phyloP scores from a whole-genome alignment of 2,329 filamentous ascomycete genomes.

The Fusarium annulatum region DNA sequence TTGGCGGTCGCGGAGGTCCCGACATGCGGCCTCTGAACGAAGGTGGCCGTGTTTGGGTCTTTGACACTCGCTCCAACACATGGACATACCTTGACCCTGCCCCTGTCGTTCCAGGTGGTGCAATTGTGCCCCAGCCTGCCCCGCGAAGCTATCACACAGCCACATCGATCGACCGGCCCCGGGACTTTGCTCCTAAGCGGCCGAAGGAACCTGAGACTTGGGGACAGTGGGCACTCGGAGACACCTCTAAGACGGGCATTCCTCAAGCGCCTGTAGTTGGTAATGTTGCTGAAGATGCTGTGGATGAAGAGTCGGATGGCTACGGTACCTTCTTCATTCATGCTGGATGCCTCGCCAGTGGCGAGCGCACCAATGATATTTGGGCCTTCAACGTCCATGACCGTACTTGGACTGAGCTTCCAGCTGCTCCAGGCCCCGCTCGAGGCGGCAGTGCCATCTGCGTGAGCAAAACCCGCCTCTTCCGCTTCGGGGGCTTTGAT shows the following conservation, averaged over 20 bases:
- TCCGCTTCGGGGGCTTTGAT: slow-evolving; percentile 84
- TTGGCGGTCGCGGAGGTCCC: slow-evolving; percentile 79
- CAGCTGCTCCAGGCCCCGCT: slow-evolving; percentile 72
- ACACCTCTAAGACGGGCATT: slow-evolving; percentile 64
- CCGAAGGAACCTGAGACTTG: slow-evolving; percentile 58
- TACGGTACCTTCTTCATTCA: slow-evolving; percentile 79
- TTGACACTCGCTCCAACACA: slow-evolving; percentile 69
- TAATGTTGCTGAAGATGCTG: slow-evolving; percentile 65
- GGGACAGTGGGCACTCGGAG: slow-evolving; percentile 67
- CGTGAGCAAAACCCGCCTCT: slow-evolving; percentile 72
- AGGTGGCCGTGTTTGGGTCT: slow-evolving; percentile 79
- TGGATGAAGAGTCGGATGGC: slow-evolving; percentile 70
- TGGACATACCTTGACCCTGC: slow-evolving; percentile 75
- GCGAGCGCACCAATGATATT: slow-evolving; percentile 72
- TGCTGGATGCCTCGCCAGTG: slow-evolving; percentile 75
- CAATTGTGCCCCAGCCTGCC: slow-evolving; percentile 61
- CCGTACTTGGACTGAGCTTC: slow-evolving; percentile 74
- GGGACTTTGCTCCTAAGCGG: slow-evolving; percentile 56
- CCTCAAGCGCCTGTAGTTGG: slow-evolving; percentile 70
- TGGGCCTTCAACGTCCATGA: slow-evolving; percentile 80
- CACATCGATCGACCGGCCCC: slow-evolving; percentile 67
- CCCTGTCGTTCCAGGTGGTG: slow-evolving; percentile 55
- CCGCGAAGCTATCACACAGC: slow-evolving; percentile 78
- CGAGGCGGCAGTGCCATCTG: slow-evolving; percentile 77
- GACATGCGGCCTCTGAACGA: slow-evolving; percentile 80